Evolutionary conservation across 441 rosid species (phyloP).

Genomic region (Mallotus repandus): DNA sequence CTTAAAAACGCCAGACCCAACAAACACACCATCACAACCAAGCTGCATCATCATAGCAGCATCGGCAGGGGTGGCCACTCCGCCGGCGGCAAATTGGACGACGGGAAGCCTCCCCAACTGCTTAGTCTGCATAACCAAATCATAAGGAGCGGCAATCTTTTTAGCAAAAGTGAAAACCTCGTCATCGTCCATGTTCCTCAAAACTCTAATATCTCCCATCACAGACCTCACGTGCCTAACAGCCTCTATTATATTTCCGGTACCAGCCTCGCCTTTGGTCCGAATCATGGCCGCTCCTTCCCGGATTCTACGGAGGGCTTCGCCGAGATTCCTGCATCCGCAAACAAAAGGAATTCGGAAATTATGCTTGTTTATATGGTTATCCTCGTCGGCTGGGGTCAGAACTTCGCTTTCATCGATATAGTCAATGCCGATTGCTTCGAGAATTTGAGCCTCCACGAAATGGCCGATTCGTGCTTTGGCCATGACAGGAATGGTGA

Average conservation of each 20-base stretch:
- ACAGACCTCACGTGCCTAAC: constrained; percentile 91
- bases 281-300: constrained; percentile 97
- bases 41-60: constrained; percentile 99
- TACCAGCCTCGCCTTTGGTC: constrained; percentile 95
- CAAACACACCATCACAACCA: constrained; percentile 92
- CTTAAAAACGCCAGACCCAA: constrained; percentile 90
- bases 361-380: constrained; percentile 92
- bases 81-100: constrained; percentile 95
- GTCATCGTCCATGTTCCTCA: constrained; percentile 91
- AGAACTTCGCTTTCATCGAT: constrained; percentile 87
- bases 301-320: constrained; percentile 77
- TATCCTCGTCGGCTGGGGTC: constrained; percentile 78
- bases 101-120: constrained; percentile 94
- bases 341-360: constrained; percentile 93
- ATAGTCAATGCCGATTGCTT: constrained; percentile 76
- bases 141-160: constrained; percentile 82
- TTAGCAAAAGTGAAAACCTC: constrained; percentile 87
- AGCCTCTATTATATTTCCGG: constrained; percentile 85
- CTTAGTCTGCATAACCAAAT: constrained; percentile 93
- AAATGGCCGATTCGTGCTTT: constrained; percentile 93
- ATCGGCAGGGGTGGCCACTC: constrained; percentile 95
- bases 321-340: constrained; percentile 82
- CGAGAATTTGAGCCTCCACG: constrained; percentile 90
- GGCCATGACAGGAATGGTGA: constrained; percentile 95
- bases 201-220: constrained; percentile 73